Conservation (phyloP, 2,329 filamentous ascomycete species). For the Teratosphaeria zuluensis region DNA sequence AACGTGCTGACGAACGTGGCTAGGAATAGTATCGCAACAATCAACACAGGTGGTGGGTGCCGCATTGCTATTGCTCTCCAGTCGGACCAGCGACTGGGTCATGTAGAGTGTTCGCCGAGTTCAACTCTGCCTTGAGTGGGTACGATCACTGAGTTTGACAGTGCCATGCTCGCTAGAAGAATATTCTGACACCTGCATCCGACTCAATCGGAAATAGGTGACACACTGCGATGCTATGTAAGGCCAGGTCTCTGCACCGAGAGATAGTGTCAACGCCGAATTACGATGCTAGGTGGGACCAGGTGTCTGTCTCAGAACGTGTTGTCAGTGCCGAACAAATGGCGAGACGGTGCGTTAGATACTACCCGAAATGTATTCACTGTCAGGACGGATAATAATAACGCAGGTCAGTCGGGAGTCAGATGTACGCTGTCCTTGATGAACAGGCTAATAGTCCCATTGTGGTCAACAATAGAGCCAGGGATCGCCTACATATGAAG, state of each 20-base stretch:
- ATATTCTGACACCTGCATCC: background rate
- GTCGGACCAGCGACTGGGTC: background rate
- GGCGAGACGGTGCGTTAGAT: no score
- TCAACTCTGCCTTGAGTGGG: background rate
- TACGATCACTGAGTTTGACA: background rate
- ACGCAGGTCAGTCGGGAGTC: no score
- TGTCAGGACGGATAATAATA: no score
- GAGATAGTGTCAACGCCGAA: no score
- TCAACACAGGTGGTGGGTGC: background rate
- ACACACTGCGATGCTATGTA: background rate
- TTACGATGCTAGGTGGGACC: no score
- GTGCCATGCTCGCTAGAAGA: background rate
- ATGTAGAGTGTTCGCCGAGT: background rate
- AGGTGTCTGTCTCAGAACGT: no score
- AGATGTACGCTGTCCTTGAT: no score
- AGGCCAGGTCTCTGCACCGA: background rate
- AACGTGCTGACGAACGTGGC: background rate
- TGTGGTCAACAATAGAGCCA: no score
- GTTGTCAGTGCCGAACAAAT: no score
- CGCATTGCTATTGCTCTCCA: background rate
- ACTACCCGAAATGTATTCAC: no score
- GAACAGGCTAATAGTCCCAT: no score
- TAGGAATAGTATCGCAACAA: background rate
- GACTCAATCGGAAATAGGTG: background rate
- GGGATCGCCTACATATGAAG: no score